Evolutionary conservation across 2,329 filamentous ascomycete genomes (phyloP).

Genomic region (Fusarium torulosum): DNA sequence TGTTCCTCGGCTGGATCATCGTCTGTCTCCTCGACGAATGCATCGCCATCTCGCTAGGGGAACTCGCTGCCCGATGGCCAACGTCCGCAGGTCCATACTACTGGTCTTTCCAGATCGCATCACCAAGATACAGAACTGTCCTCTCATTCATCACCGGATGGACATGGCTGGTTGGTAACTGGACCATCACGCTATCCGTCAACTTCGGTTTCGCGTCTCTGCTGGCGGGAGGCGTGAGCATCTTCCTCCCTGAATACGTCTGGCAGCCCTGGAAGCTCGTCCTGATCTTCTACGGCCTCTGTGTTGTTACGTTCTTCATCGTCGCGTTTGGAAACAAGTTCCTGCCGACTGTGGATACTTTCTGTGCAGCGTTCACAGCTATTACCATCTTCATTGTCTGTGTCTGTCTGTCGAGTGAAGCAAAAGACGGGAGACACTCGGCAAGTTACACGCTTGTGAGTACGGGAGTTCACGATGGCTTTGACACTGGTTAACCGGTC

Average conservation of each 20-base stretch:
- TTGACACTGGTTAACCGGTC: conserved; percentile 33
- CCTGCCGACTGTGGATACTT: conserved; percentile 76
- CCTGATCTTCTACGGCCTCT: conserved; percentile 77
- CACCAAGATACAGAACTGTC: conserved; percentile 68
- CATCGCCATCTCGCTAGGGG: conserved; percentile 76
- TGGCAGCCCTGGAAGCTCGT: conserved; percentile 77
- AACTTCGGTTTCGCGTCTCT: conserved; percentile 77
- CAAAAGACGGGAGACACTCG: conserved; percentile 70
- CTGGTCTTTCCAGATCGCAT: conserved; percentile 77
- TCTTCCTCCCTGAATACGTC: conserved; percentile 71
- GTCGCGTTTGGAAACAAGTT: conserved; percentile 71
- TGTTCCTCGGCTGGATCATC: conserved; percentile 76
- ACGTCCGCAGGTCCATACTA: conserved; percentile 76
- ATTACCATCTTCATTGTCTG: conserved; percentile 74
- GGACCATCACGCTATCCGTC: conserved; percentile 75
- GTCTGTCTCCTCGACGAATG: conserved; percentile 78
- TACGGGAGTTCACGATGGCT: background rate
- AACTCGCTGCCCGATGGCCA: conserved; percentile 76
- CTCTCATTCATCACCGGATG: conserved; percentile 80
- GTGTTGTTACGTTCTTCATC: conserved; percentile 71
- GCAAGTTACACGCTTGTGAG: conserved; percentile 52
- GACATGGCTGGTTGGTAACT: conserved; percentile 80
- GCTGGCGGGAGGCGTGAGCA: conserved; percentile 73
- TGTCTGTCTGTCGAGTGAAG: conserved; percentile 67
- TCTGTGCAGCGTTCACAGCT: conserved; percentile 78